Base-by-base conservation (phyloP, 2,329 filamentous ascomycete species). In the Penicillium frequentans region DNA sequence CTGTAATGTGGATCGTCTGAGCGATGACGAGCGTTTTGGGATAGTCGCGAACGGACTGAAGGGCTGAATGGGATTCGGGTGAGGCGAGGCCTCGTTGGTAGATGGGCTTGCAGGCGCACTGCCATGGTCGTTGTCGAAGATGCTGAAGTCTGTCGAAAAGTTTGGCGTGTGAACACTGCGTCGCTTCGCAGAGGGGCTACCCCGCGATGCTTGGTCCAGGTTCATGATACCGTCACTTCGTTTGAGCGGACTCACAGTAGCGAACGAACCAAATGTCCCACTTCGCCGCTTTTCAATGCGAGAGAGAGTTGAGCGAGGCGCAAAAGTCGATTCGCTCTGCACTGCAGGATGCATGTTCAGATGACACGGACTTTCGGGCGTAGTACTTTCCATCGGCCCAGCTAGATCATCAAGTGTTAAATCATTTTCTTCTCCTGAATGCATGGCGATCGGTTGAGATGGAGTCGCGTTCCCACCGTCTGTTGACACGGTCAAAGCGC, bases 161-260 rank as follows among this genome's bases (percentile, higher is more conserved):
- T 78, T 84, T n/a, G 87, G 81, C 44, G 89, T 89, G 72, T 96
- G 91, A 65, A 96, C 77, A 75, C 93, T 97, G 68, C 95, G 86
- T 63, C 95, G 85, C 80, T 97, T 97, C 47, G 93, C 90, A 58
- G 93, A 90, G 0, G 95, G 93, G 69, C 90, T 97, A 64, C 90
- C 90, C 55, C 90, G 81, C 66, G 84, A 88, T 27, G 86, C 82
- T 62, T 90, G 89, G 68, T 96, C 93, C 49, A 96, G 78, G 68
- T 91, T 91, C 90, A 96, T 93, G 51, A 89, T 88, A 44, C 90
- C 89, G 77, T 98, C 93, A 70, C 89, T 93, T 66, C 95, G 87
- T 82, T 98, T 97, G 65, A 98, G 79, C 5, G 93, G 93, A 71
- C 93, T 96, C 6, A 89, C 87, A 21, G 84, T 79, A 19, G 84